phyloP scores from a whole-genome alignment of 305 asterid genomes.

The Solanum chacoense region DNA sequence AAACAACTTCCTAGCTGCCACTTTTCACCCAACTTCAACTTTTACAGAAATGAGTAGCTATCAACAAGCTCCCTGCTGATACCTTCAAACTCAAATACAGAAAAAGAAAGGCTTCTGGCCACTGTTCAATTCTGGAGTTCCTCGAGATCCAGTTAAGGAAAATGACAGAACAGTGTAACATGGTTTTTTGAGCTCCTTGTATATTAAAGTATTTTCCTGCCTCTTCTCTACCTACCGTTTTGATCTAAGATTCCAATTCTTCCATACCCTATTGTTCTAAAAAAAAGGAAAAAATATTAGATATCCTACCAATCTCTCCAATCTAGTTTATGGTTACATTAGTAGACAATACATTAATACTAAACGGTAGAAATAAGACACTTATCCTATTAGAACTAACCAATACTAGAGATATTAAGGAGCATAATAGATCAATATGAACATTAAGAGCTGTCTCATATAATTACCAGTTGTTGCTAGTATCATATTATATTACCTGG shows the following conservation, averaged over 20 bases:
- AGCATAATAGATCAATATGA: background rate
- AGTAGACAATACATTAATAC: background rate
- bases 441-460: background rate
- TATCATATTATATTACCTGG: background rate
- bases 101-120: background rate
- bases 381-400: background rate
- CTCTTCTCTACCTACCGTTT: background rate
- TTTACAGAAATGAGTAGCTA: background rate
- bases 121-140: background rate
- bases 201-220: background rate
- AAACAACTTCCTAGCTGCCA: background rate
- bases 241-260: background rate
- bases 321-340: background rate
- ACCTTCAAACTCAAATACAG: background rate
- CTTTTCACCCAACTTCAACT: background rate
- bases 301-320: background rate
- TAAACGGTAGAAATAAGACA: background rate
- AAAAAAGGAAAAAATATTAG: background rate
- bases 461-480: background rate
- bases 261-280: background rate
- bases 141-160: background rate
- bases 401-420: background rate
- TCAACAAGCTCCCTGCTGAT: background rate
- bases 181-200: background rate
- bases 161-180: background rate